Percentiles rank a stretch among this genome's conserved stretches.
Conservation (phyloP, 2,329 filamentous ascomycete genomes). For the Neofusicoccum ribis region DNA sequence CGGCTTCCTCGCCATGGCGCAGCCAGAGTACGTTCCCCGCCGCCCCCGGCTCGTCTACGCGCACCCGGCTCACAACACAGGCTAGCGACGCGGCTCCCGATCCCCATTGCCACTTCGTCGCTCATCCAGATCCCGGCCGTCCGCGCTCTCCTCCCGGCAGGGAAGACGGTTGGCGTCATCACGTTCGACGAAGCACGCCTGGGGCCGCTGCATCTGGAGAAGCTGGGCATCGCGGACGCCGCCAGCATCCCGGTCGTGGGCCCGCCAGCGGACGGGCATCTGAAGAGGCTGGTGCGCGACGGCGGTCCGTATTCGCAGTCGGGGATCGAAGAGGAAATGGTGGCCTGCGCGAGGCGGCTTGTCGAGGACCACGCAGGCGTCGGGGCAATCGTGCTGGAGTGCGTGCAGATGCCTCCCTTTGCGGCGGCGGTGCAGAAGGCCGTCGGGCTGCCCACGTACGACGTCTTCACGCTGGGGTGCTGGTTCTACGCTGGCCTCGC, state of each 20-base stretch:
- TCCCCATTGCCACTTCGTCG: slow-evolving; percentile 40
- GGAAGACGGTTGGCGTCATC: slow-evolving; percentile 25
- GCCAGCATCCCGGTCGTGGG: not conserved
- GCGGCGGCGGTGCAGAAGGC: slow-evolving; percentile 34
- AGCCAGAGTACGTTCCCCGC: slow-evolving; percentile 19
- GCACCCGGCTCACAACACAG: slow-evolving; percentile 11
- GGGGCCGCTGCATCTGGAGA: not conserved
- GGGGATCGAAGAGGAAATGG: not conserved
- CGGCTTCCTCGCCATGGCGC: slow-evolving; percentile 42
- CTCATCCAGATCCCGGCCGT: slow-evolving; percentile 39
- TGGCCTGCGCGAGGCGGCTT: not conserved
- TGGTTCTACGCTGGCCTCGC: slow-evolving; percentile 41
- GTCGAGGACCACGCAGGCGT: slow-evolving; percentile 21
- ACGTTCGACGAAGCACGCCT: not conserved
- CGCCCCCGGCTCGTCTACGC: no score
- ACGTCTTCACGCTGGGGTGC: slow-evolving; percentile 37
- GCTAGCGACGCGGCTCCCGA: slow-evolving; percentile 32
- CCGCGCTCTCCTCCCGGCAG: slow-evolving; percentile 27
- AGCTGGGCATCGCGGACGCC: not conserved
- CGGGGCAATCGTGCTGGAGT: slow-evolving; percentile 35
- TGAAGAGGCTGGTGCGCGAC: not conserved
- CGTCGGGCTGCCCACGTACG: slow-evolving; percentile 27
- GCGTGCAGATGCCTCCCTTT: slow-evolving; percentile 42
- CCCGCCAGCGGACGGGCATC: not conserved
- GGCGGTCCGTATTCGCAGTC: not conserved